Evolutionary conservation across 768 basidiomycete genomes (phyloP).

Genomic region (Mycena olivaceomarginata): DNA sequence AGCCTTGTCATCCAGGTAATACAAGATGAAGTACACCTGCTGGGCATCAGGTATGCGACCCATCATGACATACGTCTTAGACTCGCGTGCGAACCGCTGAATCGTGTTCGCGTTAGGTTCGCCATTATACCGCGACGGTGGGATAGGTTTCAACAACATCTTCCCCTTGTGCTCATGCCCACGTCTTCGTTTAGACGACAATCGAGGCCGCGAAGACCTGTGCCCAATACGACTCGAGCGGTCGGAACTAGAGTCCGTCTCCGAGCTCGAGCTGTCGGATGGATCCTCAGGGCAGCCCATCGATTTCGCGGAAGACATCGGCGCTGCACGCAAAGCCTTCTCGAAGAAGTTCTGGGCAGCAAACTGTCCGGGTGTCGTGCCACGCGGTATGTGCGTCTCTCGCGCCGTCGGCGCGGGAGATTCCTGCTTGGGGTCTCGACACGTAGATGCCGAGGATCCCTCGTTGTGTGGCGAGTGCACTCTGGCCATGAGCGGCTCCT

Average conservation of each 20-base stretch:
- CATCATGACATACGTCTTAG: neutral
- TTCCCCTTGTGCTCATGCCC: no score
- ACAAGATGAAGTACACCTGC: conserved; percentile 44
- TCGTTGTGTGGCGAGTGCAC: neutral
- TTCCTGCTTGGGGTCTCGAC: neutral
- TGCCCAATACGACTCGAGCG: no score
- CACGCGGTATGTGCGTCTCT: neutral
- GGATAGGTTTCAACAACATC: no score
- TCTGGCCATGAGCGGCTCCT: neutral
- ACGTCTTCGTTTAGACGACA: no score
- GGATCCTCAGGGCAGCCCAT: neutral
- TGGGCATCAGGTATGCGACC: conserved; percentile 28
- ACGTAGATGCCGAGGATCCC: no score
- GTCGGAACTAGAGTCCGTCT: neutral
- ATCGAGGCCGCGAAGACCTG: no score
- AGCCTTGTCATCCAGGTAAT: conserved; percentile 54
- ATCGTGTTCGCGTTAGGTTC: conserved; percentile 1
- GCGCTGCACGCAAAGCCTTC: neutral
- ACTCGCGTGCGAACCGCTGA: neutral
- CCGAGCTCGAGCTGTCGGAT: conserved; percentile 1
- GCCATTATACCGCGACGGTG: conserved; percentile 24
- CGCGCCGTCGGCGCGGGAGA: neutral
- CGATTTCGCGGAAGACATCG: neutral
- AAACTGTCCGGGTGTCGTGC: neutral
- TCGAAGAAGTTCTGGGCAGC: neutral